Percentiles rank a stretch among this genome's conserved stretches.
phyloP scores from a whole-genome alignment of 1,284 basidiomycete genomes.

The Stygiomarasmius scandens region DNA sequence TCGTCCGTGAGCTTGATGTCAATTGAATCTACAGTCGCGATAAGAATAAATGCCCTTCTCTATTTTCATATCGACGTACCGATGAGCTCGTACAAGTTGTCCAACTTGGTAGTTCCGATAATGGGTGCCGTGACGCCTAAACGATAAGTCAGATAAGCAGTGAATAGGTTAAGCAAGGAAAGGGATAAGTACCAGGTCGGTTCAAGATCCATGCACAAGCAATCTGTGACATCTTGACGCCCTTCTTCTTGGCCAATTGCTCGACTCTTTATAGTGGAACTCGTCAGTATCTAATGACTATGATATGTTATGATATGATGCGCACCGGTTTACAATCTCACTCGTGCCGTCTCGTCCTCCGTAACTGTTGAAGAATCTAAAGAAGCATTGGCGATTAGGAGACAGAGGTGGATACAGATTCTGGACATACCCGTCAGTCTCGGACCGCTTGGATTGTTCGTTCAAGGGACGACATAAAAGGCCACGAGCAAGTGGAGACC shows the following conservation, averaged over 20 bases:
- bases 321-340: not conserved
- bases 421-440: slow-evolving; percentile 34
- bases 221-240: slow-evolving; percentile 7
- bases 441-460: slow-evolving; percentile 33
- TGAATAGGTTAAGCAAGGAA: not conserved
- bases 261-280: not conserved
- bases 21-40: slow-evolving; percentile 5
- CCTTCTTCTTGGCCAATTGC: slow-evolving; percentile 7
- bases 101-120: slow-evolving; percentile 16
- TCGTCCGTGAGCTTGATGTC: slow-evolving; percentile 27
- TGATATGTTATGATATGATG: not conserved
- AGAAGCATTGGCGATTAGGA: not conserved
- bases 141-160: not conserved
- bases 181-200: not conserved
- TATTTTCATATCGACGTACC: not conserved
- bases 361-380: not conserved
- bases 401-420: not conserved
- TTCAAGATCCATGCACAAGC: not conserved
- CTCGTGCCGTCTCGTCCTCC: not conserved
- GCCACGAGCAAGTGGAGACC: slow-evolving; percentile 53
- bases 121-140: slow-evolving; percentile 18
- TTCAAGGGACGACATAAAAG: slow-evolving; percentile 42
- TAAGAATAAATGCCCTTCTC: not conserved
- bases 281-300: not conserved
- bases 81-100: slow-evolving; percentile 15